These are phyloP conservation scores for Akanthomyces uredinophilus DNA, from an alignment of 2,329 filamentous ascomycete species.

Conservation along the genomic window DNA sequence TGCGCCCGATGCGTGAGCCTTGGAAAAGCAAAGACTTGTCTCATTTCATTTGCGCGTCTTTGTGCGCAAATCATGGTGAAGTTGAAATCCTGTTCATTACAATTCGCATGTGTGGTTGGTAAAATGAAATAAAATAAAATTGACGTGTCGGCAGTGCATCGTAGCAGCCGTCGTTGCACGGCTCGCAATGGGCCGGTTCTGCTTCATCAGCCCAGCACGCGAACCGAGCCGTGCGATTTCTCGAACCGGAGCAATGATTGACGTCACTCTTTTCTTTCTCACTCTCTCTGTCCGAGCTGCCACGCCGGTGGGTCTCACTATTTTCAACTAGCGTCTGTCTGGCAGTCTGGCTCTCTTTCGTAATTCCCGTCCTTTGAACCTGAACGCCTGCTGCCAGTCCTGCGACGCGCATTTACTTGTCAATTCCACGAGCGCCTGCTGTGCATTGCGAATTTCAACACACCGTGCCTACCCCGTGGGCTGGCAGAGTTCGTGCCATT, in stretches of 20 bases:
- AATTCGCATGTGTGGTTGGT: too few species aligned
- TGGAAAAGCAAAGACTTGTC: background rate
- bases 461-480: too few species aligned
- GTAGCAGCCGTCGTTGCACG: background rate
- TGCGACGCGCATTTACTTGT: background rate
- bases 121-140: background rate
- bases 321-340: too few species aligned
- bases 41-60: background rate
- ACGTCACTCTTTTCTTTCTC: background rate
- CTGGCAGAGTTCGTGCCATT: background rate
- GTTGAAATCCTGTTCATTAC: background rate
- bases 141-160: background rate
- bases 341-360: too few species aligned
- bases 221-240: background rate
- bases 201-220: background rate
- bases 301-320: background rate
- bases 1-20: background rate
- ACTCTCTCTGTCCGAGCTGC: background rate
- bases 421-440: background rate
- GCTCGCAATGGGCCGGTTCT: background rate
- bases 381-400: background rate
- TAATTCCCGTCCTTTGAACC: background rate
- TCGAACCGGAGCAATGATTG: slow-evolving; percentile 2
- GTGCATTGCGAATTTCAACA: too few species aligned
- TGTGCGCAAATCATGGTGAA: too few species aligned